phyloP scores from a whole-genome alignment of 1,139 yeast species.

The Maudiozyma humilis region DNA sequence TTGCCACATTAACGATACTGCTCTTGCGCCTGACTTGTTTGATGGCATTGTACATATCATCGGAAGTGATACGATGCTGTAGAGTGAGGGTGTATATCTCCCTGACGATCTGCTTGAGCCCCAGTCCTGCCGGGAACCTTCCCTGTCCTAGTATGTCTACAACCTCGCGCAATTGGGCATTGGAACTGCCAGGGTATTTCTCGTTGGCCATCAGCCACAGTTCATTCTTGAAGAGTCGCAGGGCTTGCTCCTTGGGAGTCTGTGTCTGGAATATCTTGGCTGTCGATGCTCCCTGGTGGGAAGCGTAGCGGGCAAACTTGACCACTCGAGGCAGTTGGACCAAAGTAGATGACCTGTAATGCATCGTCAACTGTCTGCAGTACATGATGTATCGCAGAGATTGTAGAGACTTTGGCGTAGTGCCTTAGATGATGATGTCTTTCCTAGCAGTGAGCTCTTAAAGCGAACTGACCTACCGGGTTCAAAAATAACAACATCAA shows the following conservation, averaged over 20 bases:
- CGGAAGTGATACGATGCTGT: constrained; percentile 16
- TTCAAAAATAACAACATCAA: too few relatives aligned
- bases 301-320: too few relatives aligned
- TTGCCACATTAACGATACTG: constrained; percentile 13
- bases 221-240: not conserved
- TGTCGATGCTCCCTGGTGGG: too few relatives aligned
- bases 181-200: not conserved
- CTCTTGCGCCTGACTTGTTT: constrained; percentile 1
- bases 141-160: not conserved
- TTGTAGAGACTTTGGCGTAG: too few relatives aligned
- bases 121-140: not conserved
- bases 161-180: not conserved
- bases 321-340: too few relatives aligned
- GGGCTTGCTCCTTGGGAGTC: not conserved
- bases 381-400: too few relatives aligned
- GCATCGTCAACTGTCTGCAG: too few relatives aligned
- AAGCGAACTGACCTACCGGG: too few relatives aligned
- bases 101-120: constrained; percentile 2
- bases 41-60: constrained; percentile 14
- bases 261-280: not conserved
- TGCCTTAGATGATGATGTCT: too few relatives aligned
- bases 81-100: constrained; percentile 13
- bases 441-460: too few relatives aligned
- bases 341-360: too few relatives aligned
- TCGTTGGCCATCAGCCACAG: not conserved